These are phyloP conservation scores for Pyrenophora tritici-repentis DNA, from an alignment of 2,329 filamentous ascomycete species.

Conservation along the genomic window DNA sequence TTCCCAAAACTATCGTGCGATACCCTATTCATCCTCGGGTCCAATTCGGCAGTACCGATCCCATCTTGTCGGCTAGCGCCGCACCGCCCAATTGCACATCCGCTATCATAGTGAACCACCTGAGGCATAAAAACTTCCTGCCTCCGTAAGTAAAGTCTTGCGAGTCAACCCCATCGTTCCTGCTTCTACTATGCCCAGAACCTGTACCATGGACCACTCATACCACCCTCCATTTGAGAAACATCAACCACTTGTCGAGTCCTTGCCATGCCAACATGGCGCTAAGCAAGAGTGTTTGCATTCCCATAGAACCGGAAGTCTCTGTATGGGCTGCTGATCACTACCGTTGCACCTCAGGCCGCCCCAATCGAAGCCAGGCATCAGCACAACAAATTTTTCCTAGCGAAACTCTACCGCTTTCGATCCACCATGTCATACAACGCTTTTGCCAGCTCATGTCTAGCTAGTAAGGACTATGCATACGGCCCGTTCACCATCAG, in stretches of 20 bases:
- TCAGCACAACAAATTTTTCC: background rate
- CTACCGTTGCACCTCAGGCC: slow-evolving; percentile 1
- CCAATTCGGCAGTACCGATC: slow-evolving; percentile 1
- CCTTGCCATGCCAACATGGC: slow-evolving; percentile 10
- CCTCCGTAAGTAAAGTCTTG: background rate
- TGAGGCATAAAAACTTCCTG: slow-evolving; percentile 9
- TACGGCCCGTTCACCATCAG: background rate
- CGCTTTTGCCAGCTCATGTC: background rate
- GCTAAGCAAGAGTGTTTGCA: slow-evolving; percentile 1
- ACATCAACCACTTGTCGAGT: slow-evolving; percentile 3
- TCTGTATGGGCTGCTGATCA: slow-evolving; percentile 8
- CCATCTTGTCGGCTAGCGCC: slow-evolving; percentile 10
- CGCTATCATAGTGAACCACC: slow-evolving; percentile 5
- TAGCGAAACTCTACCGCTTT: background rate
- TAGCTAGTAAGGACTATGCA: background rate
- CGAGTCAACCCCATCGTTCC: background rate
- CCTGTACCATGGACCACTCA: slow-evolving; percentile 9
- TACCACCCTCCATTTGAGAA: slow-evolving; percentile 1
- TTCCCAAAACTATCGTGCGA: slow-evolving; percentile 5
- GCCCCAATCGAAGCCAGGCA: slow-evolving; percentile 6
- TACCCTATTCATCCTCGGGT: slow-evolving; percentile 2
- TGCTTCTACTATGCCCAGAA: background rate
- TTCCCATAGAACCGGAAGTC: background rate
- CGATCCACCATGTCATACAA: background rate
- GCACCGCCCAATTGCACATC: slow-evolving; percentile 8